Evolutionary conservation across 257 asterid genomes (phyloP).

Genomic region (Coffea eugenioides): DNA sequence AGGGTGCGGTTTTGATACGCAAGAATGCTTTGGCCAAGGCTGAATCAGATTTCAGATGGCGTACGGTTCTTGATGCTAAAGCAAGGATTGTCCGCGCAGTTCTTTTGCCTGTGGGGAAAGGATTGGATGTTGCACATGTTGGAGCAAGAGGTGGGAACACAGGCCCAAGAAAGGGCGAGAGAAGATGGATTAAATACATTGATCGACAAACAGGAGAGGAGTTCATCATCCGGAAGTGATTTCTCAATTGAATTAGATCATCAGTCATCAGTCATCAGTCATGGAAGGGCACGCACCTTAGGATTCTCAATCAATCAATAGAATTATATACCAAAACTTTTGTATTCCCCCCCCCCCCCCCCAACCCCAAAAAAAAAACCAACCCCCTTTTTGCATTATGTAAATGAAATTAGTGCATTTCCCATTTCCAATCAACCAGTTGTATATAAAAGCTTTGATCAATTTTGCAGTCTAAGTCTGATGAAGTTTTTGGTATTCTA

Average conservation of each 20-base stretch:
- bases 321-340: not conserved
- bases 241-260: not conserved
- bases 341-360: not conserved
- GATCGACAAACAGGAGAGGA: slow-evolving; percentile 66
- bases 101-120: slow-evolving; percentile 82
- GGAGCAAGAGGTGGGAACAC: slow-evolving; percentile 46
- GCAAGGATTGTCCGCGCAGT: slow-evolving; percentile 69
- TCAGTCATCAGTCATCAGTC: not conserved
- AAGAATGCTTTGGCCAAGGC: slow-evolving; percentile 60
- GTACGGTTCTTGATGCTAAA: slow-evolving; percentile 41
- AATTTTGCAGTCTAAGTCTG: not conserved
- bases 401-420: not conserved
- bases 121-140: slow-evolving; percentile 70
- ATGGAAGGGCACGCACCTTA: not conserved
- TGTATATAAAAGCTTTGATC: not conserved
- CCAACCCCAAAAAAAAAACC: no score
- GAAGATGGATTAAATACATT: slow-evolving; percentile 61
- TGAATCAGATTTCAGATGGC: slow-evolving; percentile 61
- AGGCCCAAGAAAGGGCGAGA: slow-evolving; percentile 7
- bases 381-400: not conserved
- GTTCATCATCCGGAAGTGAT: slow-evolving; percentile 48
- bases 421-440: not conserved
- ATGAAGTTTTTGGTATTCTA: not conserved
- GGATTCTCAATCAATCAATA: not conserved
- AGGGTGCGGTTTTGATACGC: slow-evolving; percentile 80